A percentile compares a stretch with the other conserved stretches of the same genome.
These are phyloP conservation scores for Suhomyces sp. DNA, from an alignment of 805 yeast species.

Conservation along the genomic window DNA sequence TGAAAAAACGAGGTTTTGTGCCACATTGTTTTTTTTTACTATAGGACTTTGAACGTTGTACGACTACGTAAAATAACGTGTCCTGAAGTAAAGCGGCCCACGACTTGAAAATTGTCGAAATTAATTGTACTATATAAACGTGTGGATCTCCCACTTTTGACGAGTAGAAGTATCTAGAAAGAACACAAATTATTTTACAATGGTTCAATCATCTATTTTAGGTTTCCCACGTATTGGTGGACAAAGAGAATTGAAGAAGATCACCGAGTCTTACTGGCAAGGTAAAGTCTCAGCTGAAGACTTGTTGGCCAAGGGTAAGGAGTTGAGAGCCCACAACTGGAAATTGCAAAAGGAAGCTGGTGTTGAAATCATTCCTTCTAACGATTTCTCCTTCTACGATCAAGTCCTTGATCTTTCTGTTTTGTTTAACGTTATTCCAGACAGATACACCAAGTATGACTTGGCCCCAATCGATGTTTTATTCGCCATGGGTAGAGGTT, in stretches of 20 bases:
- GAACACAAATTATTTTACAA: conserved; percentile 28
- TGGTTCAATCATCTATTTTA: conserved; percentile 96
- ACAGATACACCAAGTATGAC: conserved; percentile 90
- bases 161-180: background rate
- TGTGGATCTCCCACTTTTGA: conserved; percentile 1
- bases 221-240: conserved; percentile 99
- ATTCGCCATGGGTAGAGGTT: conserved; percentile 99
- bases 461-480: conserved; percentile 86
- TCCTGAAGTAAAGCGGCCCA: background rate
- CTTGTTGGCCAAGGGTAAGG: conserved; percentile 88
- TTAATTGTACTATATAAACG: conserved; percentile 2
- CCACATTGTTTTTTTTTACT: background rate
- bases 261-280: conserved; percentile 98
- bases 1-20: background rate
- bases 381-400: conserved; percentile 97
- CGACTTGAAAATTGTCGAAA: background rate
- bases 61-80: conserved; percentile 2
- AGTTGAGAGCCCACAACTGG: conserved; percentile 96
- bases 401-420: conserved; percentile 91
- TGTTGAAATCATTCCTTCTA: conserved; percentile 94
- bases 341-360: conserved; percentile 96
- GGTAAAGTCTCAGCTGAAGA: conserved; percentile 89
- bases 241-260: conserved; percentile 98
- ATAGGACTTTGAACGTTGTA: background rate
- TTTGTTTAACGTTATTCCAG: conserved; percentile 94